phyloP scores from a whole-genome alignment of 2,329 filamentous ascomycete genomes.

The Knufia fluminis region DNA sequence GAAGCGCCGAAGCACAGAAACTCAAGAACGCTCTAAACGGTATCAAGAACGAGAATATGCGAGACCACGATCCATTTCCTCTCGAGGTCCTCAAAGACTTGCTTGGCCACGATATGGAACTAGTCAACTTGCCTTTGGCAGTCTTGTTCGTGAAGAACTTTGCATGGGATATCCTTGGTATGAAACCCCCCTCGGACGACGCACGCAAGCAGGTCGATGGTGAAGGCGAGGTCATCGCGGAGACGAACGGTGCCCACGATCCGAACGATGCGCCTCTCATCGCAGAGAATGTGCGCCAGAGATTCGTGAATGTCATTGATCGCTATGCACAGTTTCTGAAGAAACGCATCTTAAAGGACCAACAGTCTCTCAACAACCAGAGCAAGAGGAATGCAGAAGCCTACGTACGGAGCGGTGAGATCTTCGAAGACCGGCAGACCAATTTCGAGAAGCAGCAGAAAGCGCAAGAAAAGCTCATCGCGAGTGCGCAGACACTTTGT shows the following conservation, averaged over 20 bases:
- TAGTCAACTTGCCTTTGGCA: constrained; percentile 79
- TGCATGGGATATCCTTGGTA: constrained; percentile 86
- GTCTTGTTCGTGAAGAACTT: constrained; percentile 96
- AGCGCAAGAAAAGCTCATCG: constrained; percentile 76
- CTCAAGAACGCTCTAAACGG: constrained; percentile 49
- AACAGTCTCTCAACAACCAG: constrained; percentile 78
- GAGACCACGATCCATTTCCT: constrained; percentile 80
- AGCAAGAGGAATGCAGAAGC: constrained; percentile 93
- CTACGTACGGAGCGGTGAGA: constrained; percentile 95
- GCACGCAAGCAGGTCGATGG: constrained; percentile 77
- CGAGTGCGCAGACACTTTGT: constrained; percentile 84
- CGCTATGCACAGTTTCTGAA: constrained; percentile 94
- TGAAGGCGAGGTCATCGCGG: constrained; percentile 57
- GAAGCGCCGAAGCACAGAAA: constrained; percentile 48
- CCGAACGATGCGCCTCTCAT: constrained; percentile 64
- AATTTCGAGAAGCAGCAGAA: constrained; percentile 94
- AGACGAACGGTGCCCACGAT: constrained; percentile 26
- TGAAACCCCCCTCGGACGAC: constrained; percentile 61
- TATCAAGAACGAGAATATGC: constrained; percentile 48
- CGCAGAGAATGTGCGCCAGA: constrained; percentile 66
- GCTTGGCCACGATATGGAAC: constrained; percentile 85
- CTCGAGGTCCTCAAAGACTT: constrained; percentile 97
- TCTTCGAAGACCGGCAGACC: constrained; percentile 92
- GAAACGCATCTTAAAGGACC: constrained; percentile 75
- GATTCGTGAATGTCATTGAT: constrained; percentile 75